phyloP scores from a whole-genome alignment of 805 yeast genomes.

The Wickerhamomyces chambardii region DNA sequence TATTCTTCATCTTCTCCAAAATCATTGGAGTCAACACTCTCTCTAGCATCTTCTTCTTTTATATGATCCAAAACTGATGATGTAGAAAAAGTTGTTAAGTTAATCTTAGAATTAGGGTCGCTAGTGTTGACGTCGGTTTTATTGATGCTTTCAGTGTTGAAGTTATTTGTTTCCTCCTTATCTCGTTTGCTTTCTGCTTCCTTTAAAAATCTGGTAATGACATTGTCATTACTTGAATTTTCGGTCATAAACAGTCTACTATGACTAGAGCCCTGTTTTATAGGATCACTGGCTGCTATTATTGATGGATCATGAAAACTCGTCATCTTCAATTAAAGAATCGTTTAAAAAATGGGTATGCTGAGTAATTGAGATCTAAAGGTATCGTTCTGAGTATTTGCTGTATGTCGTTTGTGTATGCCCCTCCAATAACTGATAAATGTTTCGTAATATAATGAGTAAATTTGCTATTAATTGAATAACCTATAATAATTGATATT shows the following conservation, averaged over 20 bases:
- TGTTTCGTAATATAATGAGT: too few species aligned
- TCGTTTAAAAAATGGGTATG: too few species aligned
- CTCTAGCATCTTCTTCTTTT: neutral
- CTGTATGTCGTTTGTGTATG: too few species aligned
- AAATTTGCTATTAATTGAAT: too few species aligned
- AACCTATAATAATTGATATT: too few species aligned
- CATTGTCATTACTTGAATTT: constrained; percentile 9
- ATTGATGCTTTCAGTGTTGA: neutral
- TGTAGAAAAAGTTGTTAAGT: too few species aligned
- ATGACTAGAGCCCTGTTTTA: neutral
- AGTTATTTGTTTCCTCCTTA: constrained; percentile 11
- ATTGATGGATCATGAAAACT: constrained; percentile 13
- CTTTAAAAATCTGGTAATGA: constrained; percentile 14
- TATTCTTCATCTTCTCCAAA: neutral
- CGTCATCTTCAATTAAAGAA: constrained; percentile 9
- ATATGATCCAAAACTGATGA: too few species aligned
- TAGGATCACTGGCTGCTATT: constrained; percentile 2
- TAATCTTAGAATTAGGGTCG: too few species aligned
- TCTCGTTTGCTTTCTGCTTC: constrained; percentile 16
- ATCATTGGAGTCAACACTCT: constrained; percentile 1
- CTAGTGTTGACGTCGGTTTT: too few species aligned
- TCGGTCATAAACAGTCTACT: neutral
- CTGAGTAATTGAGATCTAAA: too few species aligned
- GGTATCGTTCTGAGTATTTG: too few species aligned
- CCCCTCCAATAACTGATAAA: too few species aligned